phyloP scores from a whole-genome alignment of 352 stramenopile genomes.

The Phytophthora constricta region DNA sequence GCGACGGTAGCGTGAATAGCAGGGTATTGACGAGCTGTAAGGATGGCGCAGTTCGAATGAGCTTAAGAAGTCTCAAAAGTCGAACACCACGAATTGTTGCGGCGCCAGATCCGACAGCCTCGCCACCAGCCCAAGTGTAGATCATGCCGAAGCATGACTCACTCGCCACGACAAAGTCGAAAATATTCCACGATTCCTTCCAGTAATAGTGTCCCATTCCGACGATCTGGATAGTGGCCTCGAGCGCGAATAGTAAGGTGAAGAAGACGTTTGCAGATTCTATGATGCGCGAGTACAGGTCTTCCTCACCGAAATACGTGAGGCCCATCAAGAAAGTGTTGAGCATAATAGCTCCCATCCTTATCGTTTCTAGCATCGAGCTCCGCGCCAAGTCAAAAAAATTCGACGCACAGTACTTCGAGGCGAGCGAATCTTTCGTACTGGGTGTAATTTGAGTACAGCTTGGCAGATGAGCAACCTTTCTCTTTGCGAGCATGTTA shows the following conservation, averaged over 20 bases:
- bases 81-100: constrained; percentile 83
- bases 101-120: constrained; percentile 44
- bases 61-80: constrained; percentile 71
- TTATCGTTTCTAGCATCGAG: constrained; percentile 71
- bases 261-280: constrained; percentile 84
- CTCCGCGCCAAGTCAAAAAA: constrained; percentile 50
- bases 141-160: constrained; percentile 54
- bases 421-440: constrained; percentile 55
- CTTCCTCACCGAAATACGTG: constrained; percentile 81
- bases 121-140: constrained; percentile 44
- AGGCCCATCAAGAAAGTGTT: constrained; percentile 89
- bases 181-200: constrained; percentile 82
- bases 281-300: constrained; percentile 60
- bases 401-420: constrained; percentile 41
- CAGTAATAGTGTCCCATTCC: constrained; percentile 80
- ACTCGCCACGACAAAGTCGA: constrained; percentile 77
- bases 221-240: constrained; percentile 83
- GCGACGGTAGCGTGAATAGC: constrained; percentile 72
- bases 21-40: constrained; percentile 88
- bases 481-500: constrained; percentile 78
- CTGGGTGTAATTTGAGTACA: constrained; percentile 47
- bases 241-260: constrained; percentile 79
- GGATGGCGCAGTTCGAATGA: constrained; percentile 75
- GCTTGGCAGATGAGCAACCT: constrained; percentile 73
- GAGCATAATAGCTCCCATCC: constrained; percentile 85